phyloP scores from a whole-genome alignment of 345 rosid genomes.

The Eucalyptus pauciflora region DNA sequence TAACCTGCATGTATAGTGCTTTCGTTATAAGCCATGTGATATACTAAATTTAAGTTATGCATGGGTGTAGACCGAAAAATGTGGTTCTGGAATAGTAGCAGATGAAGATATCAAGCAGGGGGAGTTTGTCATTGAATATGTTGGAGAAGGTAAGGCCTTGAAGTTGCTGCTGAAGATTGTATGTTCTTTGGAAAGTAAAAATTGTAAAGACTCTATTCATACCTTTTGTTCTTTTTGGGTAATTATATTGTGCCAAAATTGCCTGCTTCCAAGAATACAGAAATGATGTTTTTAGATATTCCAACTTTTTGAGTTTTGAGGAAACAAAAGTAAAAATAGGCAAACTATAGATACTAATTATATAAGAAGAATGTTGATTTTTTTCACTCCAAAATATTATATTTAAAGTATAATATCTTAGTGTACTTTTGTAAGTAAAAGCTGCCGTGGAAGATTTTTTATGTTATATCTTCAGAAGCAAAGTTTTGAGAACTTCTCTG shows the following conservation, averaged over 20 bases:
- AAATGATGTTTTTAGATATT: not conserved
- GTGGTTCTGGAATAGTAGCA: slow-evolving; percentile 89
- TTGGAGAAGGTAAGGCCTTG: slow-evolving; percentile 74
- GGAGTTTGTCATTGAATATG: slow-evolving; percentile 95
- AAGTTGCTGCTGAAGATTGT: not conserved
- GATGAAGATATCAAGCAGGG: slow-evolving; percentile 83
- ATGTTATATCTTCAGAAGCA: not conserved
- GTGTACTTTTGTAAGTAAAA: not conserved
- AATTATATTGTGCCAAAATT: not conserved
- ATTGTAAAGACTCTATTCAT: not conserved
- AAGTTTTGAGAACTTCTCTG: not conserved
- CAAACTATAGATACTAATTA: not conserved
- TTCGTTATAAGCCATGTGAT: not conserved
- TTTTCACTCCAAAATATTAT: not conserved
- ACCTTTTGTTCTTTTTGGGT: not conserved
- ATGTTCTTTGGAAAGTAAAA: not conserved
- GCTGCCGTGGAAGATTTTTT: not conserved
- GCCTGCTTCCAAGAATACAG: not conserved
- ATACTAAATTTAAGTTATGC: slow-evolving; percentile 11
- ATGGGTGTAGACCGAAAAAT: slow-evolving; percentile 83
- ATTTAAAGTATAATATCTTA: not conserved
- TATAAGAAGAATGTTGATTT: not conserved
- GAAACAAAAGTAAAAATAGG: not conserved
- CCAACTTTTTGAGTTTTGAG: not conserved
- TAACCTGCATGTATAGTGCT: not conserved